Conservation (phyloP, 164 flowering plant genomes). For the Amborella trichopoda region DNA sequence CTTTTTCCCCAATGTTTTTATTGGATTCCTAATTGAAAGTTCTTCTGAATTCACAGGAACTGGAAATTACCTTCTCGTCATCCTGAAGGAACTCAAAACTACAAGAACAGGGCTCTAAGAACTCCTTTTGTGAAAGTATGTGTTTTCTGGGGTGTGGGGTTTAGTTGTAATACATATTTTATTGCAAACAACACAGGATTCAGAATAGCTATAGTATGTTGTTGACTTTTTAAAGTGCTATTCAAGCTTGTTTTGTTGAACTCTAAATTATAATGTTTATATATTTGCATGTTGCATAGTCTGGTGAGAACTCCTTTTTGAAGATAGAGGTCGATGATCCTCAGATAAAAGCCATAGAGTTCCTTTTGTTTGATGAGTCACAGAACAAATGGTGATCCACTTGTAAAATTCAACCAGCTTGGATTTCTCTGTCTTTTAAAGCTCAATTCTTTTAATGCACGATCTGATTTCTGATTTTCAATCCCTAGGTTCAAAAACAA, state of each 20-base stretch:
- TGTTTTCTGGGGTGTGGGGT: neutral
- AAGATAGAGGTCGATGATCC: conserved; percentile 78
- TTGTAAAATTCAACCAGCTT: neutral
- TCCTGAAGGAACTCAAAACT: conserved; percentile 64
- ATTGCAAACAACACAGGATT: too few relatives aligned
- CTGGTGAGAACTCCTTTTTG: conserved; percentile 48
- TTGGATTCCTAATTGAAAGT: neutral
- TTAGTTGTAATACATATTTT: too few relatives aligned
- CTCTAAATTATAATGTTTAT: neutral
- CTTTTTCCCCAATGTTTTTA: neutral
- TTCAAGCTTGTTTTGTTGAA: too few relatives aligned
- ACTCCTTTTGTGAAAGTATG: conserved; percentile 70
- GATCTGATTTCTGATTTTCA: neutral
- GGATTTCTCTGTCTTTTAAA: neutral
- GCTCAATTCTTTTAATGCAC: too few relatives aligned
- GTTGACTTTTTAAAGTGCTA: too few relatives aligned
- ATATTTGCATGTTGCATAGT: conserved; percentile 24
- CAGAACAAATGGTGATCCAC: conserved; percentile 48
- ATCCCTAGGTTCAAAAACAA: conserved; percentile 64
- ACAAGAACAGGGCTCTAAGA: conserved; percentile 79
- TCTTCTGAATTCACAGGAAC: conserved; percentile 30
- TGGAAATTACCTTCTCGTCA: conserved; percentile 76
- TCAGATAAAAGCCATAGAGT: conserved; percentile 67
- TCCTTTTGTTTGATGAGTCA: conserved; percentile 69
- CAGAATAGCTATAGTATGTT: too few relatives aligned